Evolutionary conservation across 1,139 yeast species (phyloP).

Genomic region (Candida tetrigidarum): DNA sequence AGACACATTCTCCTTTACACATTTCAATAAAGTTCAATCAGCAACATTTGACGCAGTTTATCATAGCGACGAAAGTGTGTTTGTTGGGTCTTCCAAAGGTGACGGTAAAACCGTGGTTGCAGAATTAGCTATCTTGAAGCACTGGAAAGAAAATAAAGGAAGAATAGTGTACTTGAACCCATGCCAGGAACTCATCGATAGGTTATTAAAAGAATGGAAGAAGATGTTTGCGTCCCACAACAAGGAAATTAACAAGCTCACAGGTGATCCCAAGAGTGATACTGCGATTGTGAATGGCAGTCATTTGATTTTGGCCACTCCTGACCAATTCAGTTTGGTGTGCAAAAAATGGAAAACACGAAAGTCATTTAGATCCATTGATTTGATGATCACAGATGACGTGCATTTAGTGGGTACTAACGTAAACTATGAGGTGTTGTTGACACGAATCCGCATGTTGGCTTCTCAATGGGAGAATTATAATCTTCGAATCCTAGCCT

Average conservation of each 20-base stretch:
- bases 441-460: constrained; percentile 75
- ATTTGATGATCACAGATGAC: constrained; percentile 74
- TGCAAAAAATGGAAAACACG: constrained; percentile 85
- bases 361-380: constrained; percentile 69
- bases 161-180: constrained; percentile 75
- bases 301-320: constrained; percentile 79
- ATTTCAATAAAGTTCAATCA: constrained; percentile 75
- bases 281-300: constrained; percentile 55
- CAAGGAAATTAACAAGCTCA: constrained; percentile 57
- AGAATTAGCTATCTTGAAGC: constrained; percentile 71
- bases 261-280: constrained; percentile 65
- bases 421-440: constrained; percentile 64
- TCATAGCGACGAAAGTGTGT: constrained; percentile 58
- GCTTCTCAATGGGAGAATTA: constrained; percentile 57
- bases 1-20: constrained; percentile 45
- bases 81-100: constrained; percentile 77
- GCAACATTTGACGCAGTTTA: constrained; percentile 68
- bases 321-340: constrained; percentile 71
- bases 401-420: constrained; percentile 71
- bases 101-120: constrained; percentile 76
- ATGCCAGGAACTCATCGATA: constrained; percentile 56
- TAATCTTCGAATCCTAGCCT: constrained; percentile 62
- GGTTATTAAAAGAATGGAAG: constrained; percentile 53
- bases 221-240: constrained; percentile 47
- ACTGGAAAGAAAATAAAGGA: constrained; percentile 67